These are phyloP conservation scores for Bonia amplexicaulis DNA, from an alignment of 176 grass and related monocot genomes.

Conservation along the genomic window DNA sequence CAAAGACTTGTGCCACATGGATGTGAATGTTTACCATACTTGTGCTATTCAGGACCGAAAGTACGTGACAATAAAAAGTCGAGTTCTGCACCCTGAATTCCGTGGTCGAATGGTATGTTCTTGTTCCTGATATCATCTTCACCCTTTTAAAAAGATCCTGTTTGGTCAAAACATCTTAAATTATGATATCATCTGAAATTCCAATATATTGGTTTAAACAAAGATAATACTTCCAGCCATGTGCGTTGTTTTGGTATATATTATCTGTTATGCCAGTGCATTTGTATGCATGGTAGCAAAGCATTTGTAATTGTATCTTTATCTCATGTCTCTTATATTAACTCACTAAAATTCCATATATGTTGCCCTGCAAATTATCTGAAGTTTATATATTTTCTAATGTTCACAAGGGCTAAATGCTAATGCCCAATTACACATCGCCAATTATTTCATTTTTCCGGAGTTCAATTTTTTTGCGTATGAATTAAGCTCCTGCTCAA, in stretches of 20 bases:
- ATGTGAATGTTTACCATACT: conserved; percentile 35
- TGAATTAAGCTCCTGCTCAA: background rate
- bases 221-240: background rate
- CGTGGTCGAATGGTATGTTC: conserved; percentile 89
- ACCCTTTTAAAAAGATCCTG: background rate
- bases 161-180: conserved; percentile 16
- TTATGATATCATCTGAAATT: conserved; percentile 3
- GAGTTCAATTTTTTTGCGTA: background rate
- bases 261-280: background rate
- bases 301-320: background rate
- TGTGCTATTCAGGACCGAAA: conserved; percentile 76
- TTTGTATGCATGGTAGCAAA: background rate
- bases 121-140: conserved; percentile 12
- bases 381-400: background rate
- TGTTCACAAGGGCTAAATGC: background rate
- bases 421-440: background rate
- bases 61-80: conserved; percentile 65
- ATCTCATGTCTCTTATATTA: background rate
- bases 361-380: background rate
- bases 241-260: background rate
- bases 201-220: background rate
- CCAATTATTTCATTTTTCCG: background rate
- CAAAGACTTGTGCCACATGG: background rate
- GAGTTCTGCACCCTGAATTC: conserved; percentile 79
- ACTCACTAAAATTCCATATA: background rate